These are phyloP conservation scores for Blastomyces gilchristii DNA, from an alignment of 2,329 filamentous ascomycete genomes.

Conservation along the genomic window DNA sequence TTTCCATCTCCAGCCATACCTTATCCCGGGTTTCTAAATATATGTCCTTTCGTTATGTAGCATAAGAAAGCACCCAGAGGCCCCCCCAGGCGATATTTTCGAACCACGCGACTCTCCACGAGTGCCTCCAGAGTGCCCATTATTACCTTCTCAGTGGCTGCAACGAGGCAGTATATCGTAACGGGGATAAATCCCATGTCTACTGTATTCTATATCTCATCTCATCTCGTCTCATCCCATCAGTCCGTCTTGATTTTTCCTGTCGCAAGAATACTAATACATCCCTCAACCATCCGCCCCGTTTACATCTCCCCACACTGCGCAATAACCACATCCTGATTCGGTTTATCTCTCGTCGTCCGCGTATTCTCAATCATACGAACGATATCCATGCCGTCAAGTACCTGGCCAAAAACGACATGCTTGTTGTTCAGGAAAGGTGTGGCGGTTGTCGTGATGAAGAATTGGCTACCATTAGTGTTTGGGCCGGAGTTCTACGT, in stretches of 20 bases:
- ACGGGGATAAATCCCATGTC: too few relatives aligned
- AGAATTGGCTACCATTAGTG: slow-evolving; percentile 94
- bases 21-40: background rate
- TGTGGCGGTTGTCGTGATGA: slow-evolving; percentile 82
- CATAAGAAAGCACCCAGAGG: too few relatives aligned
- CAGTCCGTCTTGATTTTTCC: background rate
- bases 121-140: too few relatives aligned
- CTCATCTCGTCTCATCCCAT: background rate
- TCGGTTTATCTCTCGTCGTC: slow-evolving; percentile 73
- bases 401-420: slow-evolving; percentile 85
- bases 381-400: slow-evolving; percentile 83
- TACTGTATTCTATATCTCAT: background rate
- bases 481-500: slow-evolving; percentile 75
- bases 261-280: background rate
- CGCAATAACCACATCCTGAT: slow-evolving; percentile 69
- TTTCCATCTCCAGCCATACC: background rate
- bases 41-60: background rate
- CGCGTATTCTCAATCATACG: slow-evolving; percentile 86
- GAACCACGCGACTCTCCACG: too few relatives aligned
- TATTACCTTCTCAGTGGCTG: background rate
- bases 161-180: too few relatives aligned
- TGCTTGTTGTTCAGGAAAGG: slow-evolving; percentile 88
- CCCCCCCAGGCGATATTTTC: too few relatives aligned
- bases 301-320: slow-evolving; percentile 90
- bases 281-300: background rate